Evolutionary conservation across 2,329 filamentous ascomycete species (phyloP), one percentile per base, ranked within the genome.

Genomic region (Alternaria hordeiaustralica): DNA sequence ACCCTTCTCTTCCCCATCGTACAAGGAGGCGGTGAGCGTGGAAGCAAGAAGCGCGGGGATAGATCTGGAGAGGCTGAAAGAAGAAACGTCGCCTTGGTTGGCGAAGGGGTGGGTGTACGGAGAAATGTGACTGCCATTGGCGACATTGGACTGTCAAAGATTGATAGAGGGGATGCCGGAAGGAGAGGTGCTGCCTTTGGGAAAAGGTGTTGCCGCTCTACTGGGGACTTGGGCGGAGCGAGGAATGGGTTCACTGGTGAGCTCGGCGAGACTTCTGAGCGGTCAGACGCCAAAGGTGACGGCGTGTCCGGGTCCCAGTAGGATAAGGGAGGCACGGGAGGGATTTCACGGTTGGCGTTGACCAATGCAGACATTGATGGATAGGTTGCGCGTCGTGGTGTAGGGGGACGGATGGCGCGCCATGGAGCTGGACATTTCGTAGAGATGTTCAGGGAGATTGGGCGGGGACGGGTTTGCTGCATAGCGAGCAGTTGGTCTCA

Each of bases 301-400:
- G 71, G 67, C 2, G 67, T 71, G 3, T 69, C 67, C 1, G 69
- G 63, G 15, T 66, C 59, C 64, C 65, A 70, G 58, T 65, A 72
- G 3, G 72, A 72, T 4, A 72, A 49, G 2, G 61, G 50, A 15
- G 64, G 67, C 1, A 72, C 49, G 4, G 68, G 59, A 12, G 63
- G 69, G 18, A 51, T 26, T 11, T 63, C 43, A 11, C 15, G 5
- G 7, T 59, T n/a, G 4, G 15, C 20, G 8, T 36, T 60, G 11
- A 11, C 4, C 3, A 20, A 36, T 10, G 28, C 44, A 12, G 58
- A 53, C 45, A 44, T 43, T n/a, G 46, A 41, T 11, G 62, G 65
- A 21, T 61, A 65, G 18, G 63, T 69, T 13, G 65, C 64, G n/a
- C 63, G 63, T 20, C 64, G 61, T 15, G 67, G 65, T n/a, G 66